Base-by-base conservation (phyloP, 805 yeast species). In the Pichia gijzeniarum region DNA sequence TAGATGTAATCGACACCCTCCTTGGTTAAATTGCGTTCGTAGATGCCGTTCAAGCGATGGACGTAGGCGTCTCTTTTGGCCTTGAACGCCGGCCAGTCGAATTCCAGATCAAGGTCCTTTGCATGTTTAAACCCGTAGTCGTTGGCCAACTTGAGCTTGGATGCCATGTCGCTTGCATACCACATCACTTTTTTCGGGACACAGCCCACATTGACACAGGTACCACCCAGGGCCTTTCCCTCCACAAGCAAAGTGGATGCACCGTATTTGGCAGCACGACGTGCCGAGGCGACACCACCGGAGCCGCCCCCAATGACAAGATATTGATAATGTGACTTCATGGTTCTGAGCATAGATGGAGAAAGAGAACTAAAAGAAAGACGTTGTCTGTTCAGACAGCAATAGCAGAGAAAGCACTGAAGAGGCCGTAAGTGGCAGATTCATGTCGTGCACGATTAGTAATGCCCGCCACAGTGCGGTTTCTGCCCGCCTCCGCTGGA, bases 101-200 rank as follows among this genome's bases (percentile, higher is more conserved):
- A 91, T 35, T 79, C 74, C 97, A 98, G 90, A 62, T 89, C 74
- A 62, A 93, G 86, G 36, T 80, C 74, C 45, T 75, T 73, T 3
- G 75, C 73, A 44, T 69, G 74, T 16, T 72, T 67, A 53, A 93
- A 82, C 0, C 96, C 96, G 62, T 91, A 93, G 51, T 84, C 87
- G 53, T 76, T 70, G 49, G 95, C 95, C 40, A 86, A 82, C 36
- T 72, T 68, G 49, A 85, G 70, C 59, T 80, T 82, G 51, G 77
- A 76, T 17, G 97, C 97, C 63, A 87, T 67, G 57, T 90, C 96
- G 27, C 93, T 81, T 10, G 97, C 96, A 57, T 90, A 83, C 99
- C 99, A 93, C 97, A 93, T 90, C 38, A 93, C 88, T 64, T 93
- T 93, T 73, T 93, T 93, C 40, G 99, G 99, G 40, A 93, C 99